phyloP scores from a whole-genome alignment of 345 rosid species.

The Xanthoceras sorbifolium region DNA sequence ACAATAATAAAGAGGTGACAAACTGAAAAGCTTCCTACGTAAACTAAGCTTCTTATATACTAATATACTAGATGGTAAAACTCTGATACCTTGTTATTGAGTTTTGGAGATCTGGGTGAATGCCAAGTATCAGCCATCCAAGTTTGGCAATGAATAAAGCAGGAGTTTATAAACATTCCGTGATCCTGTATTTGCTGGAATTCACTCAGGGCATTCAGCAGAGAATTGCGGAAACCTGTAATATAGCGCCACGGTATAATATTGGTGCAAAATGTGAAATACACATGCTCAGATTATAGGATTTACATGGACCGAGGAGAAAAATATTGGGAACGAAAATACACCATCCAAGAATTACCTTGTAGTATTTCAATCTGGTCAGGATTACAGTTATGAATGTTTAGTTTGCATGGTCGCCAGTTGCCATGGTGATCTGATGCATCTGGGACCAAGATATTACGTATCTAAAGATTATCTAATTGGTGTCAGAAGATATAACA shows the following conservation, averaged over 20 bases:
- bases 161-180: constrained; percentile 83
- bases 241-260: constrained; percentile 5
- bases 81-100: constrained; percentile 57
- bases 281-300: neutral
- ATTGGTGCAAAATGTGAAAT: neutral
- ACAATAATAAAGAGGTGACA: neutral
- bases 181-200: constrained; percentile 47
- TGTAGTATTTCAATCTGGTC: constrained; percentile 58
- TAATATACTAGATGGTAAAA: neutral
- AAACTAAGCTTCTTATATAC: constrained; percentile 1
- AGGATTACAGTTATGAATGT: constrained; percentile 56
- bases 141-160: constrained; percentile 84
- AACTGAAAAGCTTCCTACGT: neutral
- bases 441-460: constrained; percentile 66
- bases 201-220: constrained; percentile 52
- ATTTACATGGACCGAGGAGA: constrained; percentile 4
- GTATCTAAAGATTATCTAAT: constrained; percentile 49
- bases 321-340: neutral
- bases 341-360: constrained; percentile 41
- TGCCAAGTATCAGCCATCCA: constrained; percentile 67
- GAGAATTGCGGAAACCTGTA: constrained; percentile 66
- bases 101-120: constrained; percentile 63
- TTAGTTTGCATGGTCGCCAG: constrained; percentile 75
- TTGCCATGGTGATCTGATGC: constrained; percentile 50
- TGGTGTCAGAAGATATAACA: constrained; percentile 24